Percentiles rank a stretch among this genome's conserved stretches.
Evolutionary conservation across 768 basidiomycete genomes (phyloP).

Genomic region (Boletus vinaceobasis): DNA sequence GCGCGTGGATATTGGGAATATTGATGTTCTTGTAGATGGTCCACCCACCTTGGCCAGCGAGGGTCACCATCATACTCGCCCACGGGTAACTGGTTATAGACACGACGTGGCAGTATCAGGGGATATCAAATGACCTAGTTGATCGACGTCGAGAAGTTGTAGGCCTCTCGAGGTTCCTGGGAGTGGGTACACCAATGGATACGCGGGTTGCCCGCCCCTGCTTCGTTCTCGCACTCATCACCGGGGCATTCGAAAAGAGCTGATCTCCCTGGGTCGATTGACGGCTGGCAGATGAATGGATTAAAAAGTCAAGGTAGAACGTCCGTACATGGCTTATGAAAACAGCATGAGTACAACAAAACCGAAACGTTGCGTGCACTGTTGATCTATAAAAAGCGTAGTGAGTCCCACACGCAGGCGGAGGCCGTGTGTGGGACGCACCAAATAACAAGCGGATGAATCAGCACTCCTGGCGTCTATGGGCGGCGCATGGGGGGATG

Average conservation of each 20-base stretch:
- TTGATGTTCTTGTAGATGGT: not conserved
- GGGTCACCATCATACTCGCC: not conserved
- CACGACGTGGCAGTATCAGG: not conserved
- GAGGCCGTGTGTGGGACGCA: not conserved
- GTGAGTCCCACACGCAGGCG: not conserved
- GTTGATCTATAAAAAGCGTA: not conserved
- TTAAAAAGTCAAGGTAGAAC: not conserved
- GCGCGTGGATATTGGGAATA: not conserved
- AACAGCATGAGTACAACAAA: not conserved
- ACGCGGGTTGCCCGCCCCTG: not conserved
- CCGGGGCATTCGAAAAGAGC: not conserved
- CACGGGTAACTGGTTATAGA: not conserved
- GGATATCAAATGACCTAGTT: not conserved
- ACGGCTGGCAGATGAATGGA: not conserved
- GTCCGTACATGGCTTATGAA: not conserved
- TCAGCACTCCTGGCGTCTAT: not conserved
- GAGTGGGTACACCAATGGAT: not conserved
- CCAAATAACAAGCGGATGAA: not conserved
- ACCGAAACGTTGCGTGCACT: not conserved
- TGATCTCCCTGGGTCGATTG: not conserved
- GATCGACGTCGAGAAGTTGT: too few species aligned
- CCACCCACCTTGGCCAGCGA: not conserved
- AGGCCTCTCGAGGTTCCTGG: not conserved
- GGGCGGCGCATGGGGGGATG: constrained; percentile 25
- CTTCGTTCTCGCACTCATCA: not conserved